These are phyloP conservation scores for Chlorencoelia australis DNA, from an alignment of 2,329 filamentous ascomycete genomes.

Conservation along the genomic window DNA sequence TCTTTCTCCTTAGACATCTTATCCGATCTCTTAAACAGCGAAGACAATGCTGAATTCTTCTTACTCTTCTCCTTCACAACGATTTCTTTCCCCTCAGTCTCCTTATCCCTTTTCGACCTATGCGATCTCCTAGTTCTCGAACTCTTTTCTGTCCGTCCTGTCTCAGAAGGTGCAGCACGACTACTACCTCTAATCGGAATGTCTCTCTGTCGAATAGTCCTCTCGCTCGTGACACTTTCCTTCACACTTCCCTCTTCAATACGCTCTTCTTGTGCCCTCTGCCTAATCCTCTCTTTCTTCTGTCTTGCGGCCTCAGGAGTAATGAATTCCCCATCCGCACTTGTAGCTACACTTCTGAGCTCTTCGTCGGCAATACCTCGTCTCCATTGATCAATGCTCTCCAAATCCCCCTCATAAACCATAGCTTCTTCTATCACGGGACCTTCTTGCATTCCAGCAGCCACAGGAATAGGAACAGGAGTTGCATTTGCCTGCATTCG, in stretches of 20 bases:
- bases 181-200: too few species aligned
- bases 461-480: conserved; percentile 12
- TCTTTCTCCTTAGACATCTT: too few species aligned
- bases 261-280: conserved; percentile 14
- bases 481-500: conserved; percentile 47
- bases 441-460: conserved; percentile 1
- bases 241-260: conserved; percentile 2
- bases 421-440: conserved; percentile 18
- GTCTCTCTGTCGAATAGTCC: too few species aligned
- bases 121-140: too few species aligned
- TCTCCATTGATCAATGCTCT: conserved; percentile 26
- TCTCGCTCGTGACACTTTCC: too few species aligned
- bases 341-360: conserved; percentile 21
- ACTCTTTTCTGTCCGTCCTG: too few species aligned
- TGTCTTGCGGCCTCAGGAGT: conserved; percentile 24
- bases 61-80: too few species aligned
- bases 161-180: too few species aligned
- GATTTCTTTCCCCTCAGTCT: too few species aligned
- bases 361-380: conserved; percentile 26
- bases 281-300: conserved; percentile 18
- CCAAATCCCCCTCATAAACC: conserved; percentile 24
- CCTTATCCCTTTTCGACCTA: too few species aligned
- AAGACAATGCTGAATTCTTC: too few species aligned
- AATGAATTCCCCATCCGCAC: conserved; percentile 27
- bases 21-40: too few species aligned